phyloP scores from a whole-genome alignment of 345 rosid species.

The Trapa bicornis region DNA sequence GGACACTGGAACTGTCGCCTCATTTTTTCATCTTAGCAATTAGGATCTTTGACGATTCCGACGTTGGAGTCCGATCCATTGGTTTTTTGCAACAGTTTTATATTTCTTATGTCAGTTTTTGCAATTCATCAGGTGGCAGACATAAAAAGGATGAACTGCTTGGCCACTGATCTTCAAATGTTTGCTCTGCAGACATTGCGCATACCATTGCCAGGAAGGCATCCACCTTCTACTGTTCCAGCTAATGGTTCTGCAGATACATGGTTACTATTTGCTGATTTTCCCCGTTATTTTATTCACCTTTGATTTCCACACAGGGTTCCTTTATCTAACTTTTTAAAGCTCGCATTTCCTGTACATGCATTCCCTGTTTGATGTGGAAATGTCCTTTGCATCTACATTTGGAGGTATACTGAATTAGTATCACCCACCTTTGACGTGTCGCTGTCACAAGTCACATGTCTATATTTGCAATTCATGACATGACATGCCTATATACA shows the following conservation, averaged over 20 bases:
- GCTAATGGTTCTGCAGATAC: conserved; percentile 25
- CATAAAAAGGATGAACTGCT: conserved; percentile 44
- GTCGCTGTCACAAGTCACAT: not conserved
- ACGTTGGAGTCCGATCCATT: not conserved
- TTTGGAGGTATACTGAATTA: not conserved
- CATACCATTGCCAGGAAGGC: conserved; percentile 55
- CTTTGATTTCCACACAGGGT: not conserved
- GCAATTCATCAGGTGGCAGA: conserved; percentile 37
- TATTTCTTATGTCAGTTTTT: conserved; percentile 3
- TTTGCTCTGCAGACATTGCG: conserved; percentile 44
- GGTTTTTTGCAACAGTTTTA: not conserved
- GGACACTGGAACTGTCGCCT: not conserved
- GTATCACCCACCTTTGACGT: not conserved
- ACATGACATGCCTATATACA: not conserved
- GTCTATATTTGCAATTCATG: not conserved
- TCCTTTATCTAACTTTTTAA: not conserved
- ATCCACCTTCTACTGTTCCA: conserved; percentile 34
- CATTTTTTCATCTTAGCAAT: not conserved
- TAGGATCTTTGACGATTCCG: not conserved
- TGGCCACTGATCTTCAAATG: conserved; percentile 64
- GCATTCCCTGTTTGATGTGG: not conserved
- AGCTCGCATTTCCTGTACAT: not conserved
- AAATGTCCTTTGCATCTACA: not conserved
- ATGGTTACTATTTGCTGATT: conserved; percentile 9
- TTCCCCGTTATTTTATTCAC: not conserved